Evolutionary conservation across 1,139 yeast genomes (phyloP).

Genomic region (Hyphopichia pseudoburtonii): DNA sequence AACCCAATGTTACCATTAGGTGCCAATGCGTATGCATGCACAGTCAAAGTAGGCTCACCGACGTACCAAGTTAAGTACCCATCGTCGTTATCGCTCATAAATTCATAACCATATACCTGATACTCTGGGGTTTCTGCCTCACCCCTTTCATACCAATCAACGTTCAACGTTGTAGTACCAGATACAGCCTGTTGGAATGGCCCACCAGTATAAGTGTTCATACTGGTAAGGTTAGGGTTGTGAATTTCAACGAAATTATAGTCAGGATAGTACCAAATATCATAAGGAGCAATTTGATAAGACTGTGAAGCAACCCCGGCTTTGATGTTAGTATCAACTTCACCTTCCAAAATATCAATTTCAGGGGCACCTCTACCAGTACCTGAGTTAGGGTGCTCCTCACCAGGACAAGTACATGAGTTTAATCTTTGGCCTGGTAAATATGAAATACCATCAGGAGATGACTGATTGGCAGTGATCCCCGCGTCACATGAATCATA

Average conservation of each 20-base stretch:
- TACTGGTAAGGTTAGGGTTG: slow-evolving; percentile 20
- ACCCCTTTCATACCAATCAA: slow-evolving; percentile 25
- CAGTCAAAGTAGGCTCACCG: slow-evolving; percentile 26
- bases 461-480: slow-evolving; percentile 30
- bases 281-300: slow-evolving; percentile 28
- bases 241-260: slow-evolving; percentile 23
- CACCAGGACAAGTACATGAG: slow-evolving; percentile 25
- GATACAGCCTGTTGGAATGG: slow-evolving; percentile 30
- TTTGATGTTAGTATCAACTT: slow-evolving; percentile 13
- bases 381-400: slow-evolving; percentile 28
- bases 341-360: slow-evolving; percentile 30
- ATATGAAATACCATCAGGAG: slow-evolving; percentile 31
- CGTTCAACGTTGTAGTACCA: slow-evolving; percentile 24
- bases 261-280: slow-evolving; percentile 31
- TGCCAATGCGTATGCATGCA: slow-evolving; percentile 23
- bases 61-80: slow-evolving; percentile 30
- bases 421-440: slow-evolving; percentile 29
- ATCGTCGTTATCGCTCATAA: slow-evolving; percentile 20
- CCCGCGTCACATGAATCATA: slow-evolving; percentile 33
- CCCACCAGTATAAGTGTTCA: slow-evolving; percentile 31
- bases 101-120: slow-evolving; percentile 27
- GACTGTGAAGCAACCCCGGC: slow-evolving; percentile 29
- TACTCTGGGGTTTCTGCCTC: slow-evolving; percentile 16
- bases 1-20: slow-evolving; percentile 29
- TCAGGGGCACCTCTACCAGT: slow-evolving; percentile 32